phyloP scores from a whole-genome alignment of 1,284 basidiomycete genomes.

The Cryptococcus jaspeensis region DNA sequence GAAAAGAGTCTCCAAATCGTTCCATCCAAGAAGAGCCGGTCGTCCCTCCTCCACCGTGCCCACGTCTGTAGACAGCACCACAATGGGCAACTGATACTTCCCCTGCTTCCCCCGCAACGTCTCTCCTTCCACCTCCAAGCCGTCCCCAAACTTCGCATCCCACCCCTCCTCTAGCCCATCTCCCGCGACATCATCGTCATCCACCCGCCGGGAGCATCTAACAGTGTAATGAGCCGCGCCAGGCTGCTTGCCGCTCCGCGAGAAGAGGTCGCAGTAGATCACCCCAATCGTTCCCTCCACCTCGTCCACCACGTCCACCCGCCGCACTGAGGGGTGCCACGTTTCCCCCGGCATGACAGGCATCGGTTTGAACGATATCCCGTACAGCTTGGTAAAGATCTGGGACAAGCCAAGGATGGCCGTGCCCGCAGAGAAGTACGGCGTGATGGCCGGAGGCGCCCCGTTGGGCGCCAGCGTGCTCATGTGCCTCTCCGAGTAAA shows the following conservation, averaged over 20 bases:
- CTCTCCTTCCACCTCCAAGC: constrained; percentile 41
- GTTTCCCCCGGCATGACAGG: constrained; percentile 71
- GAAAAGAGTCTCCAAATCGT: constrained; percentile 90
- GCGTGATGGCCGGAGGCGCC: constrained; percentile 63
- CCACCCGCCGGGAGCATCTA: constrained; percentile 83
- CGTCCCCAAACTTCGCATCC: constrained; percentile 37
- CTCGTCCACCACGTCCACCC: constrained; percentile 82
- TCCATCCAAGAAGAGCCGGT: constrained; percentile 80
- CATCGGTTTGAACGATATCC: constrained; percentile 69
- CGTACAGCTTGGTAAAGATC: constrained; percentile 79
- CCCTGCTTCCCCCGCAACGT: constrained; percentile 58
- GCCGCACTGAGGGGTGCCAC: constrained; percentile 84
- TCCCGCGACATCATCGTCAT: constrained; percentile 75
- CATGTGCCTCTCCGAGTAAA: constrained; percentile 57
- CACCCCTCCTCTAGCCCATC: constrained; percentile 55
- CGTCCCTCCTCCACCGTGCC: constrained; percentile 58
- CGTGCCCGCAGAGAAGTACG: constrained; percentile 70
- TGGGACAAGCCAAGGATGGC: constrained; percentile 82
- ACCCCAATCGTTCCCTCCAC: constrained; percentile 82
- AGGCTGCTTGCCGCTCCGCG: constrained; percentile 79
- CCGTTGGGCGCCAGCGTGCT: constrained; percentile 61
- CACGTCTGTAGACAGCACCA: constrained; percentile 92
- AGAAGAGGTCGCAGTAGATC: constrained; percentile 91
- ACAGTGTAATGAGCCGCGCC: constrained; percentile 94
- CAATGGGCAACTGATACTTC: constrained; percentile 81